These are phyloP conservation scores for Paracoccidioides brasiliensis DNA, from an alignment of 2,329 filamentous ascomycete species.

Conservation along the genomic window DNA sequence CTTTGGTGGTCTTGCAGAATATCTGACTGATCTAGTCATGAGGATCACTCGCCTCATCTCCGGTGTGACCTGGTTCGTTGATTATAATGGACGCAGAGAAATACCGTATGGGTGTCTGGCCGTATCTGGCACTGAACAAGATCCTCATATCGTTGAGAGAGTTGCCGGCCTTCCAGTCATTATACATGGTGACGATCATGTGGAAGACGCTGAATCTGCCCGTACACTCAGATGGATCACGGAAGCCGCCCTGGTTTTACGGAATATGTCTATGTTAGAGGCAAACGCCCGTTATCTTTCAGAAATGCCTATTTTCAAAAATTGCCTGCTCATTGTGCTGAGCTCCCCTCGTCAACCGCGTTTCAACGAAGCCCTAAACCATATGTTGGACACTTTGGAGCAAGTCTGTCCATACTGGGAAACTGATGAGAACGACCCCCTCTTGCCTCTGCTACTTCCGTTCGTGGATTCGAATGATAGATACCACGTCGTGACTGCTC, in stretches of 20 bases:
- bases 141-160: constrained; percentile 57
- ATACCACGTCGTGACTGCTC: constrained; percentile 63
- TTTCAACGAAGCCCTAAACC: constrained; percentile 75
- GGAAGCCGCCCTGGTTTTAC: constrained; percentile 73
- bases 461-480: constrained; percentile 55
- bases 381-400: constrained; percentile 82
- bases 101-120: constrained; percentile 46
- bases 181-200: constrained; percentile 44
- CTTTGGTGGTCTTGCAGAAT: constrained; percentile 78
- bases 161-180: constrained; percentile 51
- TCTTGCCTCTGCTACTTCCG: constrained; percentile 61
- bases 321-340: constrained; percentile 70
- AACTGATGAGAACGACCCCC: constrained; percentile 57
- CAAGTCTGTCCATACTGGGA: constrained; percentile 72
- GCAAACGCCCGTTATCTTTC: constrained; percentile 79
- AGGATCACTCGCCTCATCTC: constrained; percentile 67
- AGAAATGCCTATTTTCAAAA: constrained; percentile 51
- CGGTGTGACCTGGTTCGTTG: constrained; percentile 66
- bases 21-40: constrained; percentile 71
- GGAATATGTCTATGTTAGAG: constrained; percentile 89
- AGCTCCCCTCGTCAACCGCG: constrained; percentile 58
- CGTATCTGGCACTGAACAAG: constrained; percentile 20
- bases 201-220: constrained; percentile 58
- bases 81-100: constrained; percentile 51
- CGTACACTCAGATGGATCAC: constrained; percentile 64